A percentile compares a stretch with the other conserved stretches of the same genome.
phyloP scores from a whole-genome alignment of 495 filamentous ascomycete genomes.

The Jackrogersella multiformis region DNA sequence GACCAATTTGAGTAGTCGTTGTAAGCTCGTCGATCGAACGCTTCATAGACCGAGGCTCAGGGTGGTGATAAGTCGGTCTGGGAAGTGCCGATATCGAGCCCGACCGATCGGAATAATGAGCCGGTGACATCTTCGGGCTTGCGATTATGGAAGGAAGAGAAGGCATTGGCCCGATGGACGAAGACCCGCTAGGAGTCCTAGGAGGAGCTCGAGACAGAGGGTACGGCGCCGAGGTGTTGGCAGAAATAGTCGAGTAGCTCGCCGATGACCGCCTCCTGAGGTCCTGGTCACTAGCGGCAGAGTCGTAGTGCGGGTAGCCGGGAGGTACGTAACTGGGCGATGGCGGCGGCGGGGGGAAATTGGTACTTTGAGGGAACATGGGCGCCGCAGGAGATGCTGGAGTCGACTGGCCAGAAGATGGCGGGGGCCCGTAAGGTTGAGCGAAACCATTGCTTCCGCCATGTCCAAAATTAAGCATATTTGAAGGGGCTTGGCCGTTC shows the following conservation, averaged over 20 bases:
- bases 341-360: slow-evolving; percentile 38
- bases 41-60: slow-evolving; percentile 40
- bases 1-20: slow-evolving; percentile 38
- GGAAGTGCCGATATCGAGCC: slow-evolving; percentile 36
- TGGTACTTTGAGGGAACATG: slow-evolving; percentile 35
- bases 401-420: slow-evolving; percentile 40
- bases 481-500: slow-evolving; percentile 50
- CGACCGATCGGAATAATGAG: slow-evolving; percentile 33
- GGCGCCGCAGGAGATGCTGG: slow-evolving; percentile 44
- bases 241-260: slow-evolving; percentile 41
- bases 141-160: slow-evolving; percentile 34
- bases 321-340: slow-evolving; percentile 38
- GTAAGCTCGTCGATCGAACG: slow-evolving; percentile 45
- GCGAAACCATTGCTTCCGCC: slow-evolving; percentile 35
- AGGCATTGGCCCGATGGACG: slow-evolving; percentile 36
- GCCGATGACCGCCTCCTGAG: slow-evolving; percentile 38
- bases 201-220: slow-evolving; percentile 25
- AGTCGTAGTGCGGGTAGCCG: slow-evolving; percentile 42
- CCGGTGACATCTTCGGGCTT: slow-evolving; percentile 35
- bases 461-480: slow-evolving; percentile 47
- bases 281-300: slow-evolving; percentile 33
- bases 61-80: slow-evolving; percentile 35
- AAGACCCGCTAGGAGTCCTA: slow-evolving; percentile 27
- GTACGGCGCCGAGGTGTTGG: slow-evolving; percentile 35
- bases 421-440: slow-evolving; percentile 42